These are phyloP conservation scores for Nephromyces sp. DNA, from an alignment of 169 alveolate species.

Conservation along the genomic window DNA sequence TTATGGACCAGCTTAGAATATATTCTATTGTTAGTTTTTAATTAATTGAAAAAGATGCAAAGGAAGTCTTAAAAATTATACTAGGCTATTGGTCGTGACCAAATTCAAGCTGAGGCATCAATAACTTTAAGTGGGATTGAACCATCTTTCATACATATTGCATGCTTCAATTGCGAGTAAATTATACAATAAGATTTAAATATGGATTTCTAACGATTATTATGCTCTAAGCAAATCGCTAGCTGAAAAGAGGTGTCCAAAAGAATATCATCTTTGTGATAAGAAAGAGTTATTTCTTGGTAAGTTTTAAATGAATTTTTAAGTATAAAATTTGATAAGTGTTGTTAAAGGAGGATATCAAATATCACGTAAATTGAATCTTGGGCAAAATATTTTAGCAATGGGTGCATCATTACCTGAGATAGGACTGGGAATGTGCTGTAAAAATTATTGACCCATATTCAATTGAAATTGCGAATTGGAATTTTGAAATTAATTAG, in stretches of 20 bases:
- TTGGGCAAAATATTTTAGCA: slow-evolving; percentile 27
- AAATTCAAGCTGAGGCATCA: slow-evolving; percentile 59
- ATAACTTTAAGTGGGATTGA: slow-evolving; percentile 63
- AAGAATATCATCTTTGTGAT: slow-evolving; percentile 72
- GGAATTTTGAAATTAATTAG: too few species aligned
- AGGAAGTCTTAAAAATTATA: too few species aligned
- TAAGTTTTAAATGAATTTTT: background rate
- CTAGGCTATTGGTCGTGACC: slow-evolving; percentile 52
- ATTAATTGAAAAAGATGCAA: too few species aligned
- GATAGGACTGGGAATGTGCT: slow-evolving; percentile 37
- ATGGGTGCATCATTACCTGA: slow-evolving; percentile 35
- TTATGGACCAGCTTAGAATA: slow-evolving; percentile 62
- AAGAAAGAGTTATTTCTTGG: slow-evolving; percentile 57
- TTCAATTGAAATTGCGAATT: too few species aligned
- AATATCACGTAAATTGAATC: slow-evolving; percentile 28
- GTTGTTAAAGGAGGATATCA: slow-evolving; percentile 34
- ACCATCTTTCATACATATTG: slow-evolving; percentile 67
- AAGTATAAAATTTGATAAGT: slow-evolving; percentile 18
- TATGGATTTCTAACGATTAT: too few species aligned
- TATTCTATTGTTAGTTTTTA: slow-evolving; percentile 26
- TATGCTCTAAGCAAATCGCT: slow-evolving; percentile 59
- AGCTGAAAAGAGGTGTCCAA: slow-evolving; percentile 63
- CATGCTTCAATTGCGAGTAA: slow-evolving; percentile 72
- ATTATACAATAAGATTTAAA: background rate
- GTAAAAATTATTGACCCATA: slow-evolving; percentile 10